Conservation (phyloP, 306 rosid genomes). For the Parietaria judaica region DNA sequence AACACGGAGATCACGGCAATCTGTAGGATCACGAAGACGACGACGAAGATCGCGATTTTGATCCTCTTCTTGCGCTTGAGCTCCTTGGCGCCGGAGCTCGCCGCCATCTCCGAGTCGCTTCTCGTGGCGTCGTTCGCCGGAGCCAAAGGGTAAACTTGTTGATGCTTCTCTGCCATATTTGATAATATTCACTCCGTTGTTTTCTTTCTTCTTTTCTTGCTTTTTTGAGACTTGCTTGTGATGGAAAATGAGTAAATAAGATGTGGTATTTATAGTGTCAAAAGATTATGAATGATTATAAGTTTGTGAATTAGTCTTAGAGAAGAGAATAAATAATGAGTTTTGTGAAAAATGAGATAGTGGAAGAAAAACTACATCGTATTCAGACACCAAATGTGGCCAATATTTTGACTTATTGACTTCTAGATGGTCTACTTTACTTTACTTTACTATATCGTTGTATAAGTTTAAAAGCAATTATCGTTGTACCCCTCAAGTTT, state of each 20-base stretch:
- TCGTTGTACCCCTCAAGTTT: no score
- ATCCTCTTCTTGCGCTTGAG: conserved; percentile 24
- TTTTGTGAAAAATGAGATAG: conserved; percentile 3
- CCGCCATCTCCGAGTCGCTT: conserved; percentile 13
- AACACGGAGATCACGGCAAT: conserved; percentile 11
- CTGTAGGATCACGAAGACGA: conserved; percentile 18
- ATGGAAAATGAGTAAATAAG: neutral
- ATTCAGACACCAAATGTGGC: conserved; percentile 13
- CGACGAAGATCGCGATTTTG: conserved; percentile 13
- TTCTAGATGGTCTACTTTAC: conserved; percentile 12
- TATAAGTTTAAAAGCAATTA: no score
- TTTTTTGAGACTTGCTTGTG: neutral
- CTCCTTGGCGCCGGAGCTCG: neutral
- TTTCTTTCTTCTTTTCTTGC: neutral
- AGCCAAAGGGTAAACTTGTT: conserved; percentile 19
- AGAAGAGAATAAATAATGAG: neutral
- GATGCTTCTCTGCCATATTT: conserved; percentile 17
- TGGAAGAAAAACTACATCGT: neutral
- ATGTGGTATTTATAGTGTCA: conserved; percentile 10
- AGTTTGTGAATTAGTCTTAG: neutral
- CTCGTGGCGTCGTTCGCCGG: conserved; percentile 16
- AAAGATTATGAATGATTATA: neutral
- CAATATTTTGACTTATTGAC: conserved; percentile 2
- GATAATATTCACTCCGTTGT: neutral
- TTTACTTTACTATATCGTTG: neutral